These are phyloP conservation scores for Diaporthe sp. DNA, from an alignment of 2,329 filamentous ascomycete genomes.

Conservation along the genomic window DNA sequence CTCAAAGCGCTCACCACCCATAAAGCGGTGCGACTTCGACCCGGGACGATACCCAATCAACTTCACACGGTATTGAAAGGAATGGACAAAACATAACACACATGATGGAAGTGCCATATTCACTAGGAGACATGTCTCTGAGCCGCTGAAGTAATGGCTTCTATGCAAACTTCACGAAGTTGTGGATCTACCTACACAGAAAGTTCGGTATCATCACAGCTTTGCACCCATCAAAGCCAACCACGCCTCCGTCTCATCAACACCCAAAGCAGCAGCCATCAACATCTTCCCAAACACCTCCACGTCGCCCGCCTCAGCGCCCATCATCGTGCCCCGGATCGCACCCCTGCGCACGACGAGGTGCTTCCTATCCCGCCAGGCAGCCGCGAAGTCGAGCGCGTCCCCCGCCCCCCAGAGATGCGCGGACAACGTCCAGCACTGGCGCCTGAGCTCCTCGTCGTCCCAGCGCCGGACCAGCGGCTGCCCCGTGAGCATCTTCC, in stretches of 20 bases:
- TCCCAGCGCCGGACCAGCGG: conserved; percentile 44
- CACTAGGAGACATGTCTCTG: background rate
- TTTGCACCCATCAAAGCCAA: conserved; percentile 35
- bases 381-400: conserved; percentile 52
- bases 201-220: conserved; percentile 22
- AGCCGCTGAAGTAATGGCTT: background rate
- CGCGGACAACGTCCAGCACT: conserved; percentile 55
- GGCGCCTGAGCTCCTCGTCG: conserved; percentile 47
- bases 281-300: conserved; percentile 44
- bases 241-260: conserved; percentile 43
- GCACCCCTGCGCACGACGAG: conserved; percentile 49
- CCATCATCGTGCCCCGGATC: conserved; percentile 34
- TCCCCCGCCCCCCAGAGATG: conserved; percentile 53
- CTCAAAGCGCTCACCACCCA: background rate
- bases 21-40: background rate
- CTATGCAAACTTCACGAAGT: background rate
- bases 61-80: background rate
- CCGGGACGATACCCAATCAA: background rate
- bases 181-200: background rate
- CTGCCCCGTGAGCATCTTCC: conserved; percentile 45
- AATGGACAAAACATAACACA: background rate
- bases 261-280: conserved; percentile 41
- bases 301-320: conserved; percentile 39
- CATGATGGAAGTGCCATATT: no score
- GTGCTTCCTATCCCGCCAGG: conserved; percentile 52